Evolutionary conservation across 306 rosid genomes (phyloP).

Genomic region (Astragalus glycyphyllos): DNA sequence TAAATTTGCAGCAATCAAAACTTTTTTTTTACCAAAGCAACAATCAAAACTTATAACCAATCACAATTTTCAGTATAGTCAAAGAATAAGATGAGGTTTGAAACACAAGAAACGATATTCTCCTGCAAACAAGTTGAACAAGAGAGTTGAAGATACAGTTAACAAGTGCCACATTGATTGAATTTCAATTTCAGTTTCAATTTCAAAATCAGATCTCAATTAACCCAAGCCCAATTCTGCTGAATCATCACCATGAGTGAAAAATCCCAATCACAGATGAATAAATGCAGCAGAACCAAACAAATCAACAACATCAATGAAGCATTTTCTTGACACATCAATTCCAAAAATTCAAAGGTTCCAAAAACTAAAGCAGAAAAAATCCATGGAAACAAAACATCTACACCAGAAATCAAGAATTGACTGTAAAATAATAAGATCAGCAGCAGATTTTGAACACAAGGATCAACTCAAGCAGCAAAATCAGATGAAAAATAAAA

Average conservation of each 20-base stretch:
- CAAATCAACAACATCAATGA: conserved; percentile 32
- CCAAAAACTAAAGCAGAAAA: conserved; percentile 4
- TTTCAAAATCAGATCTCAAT: conserved; percentile 47
- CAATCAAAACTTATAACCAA: conserved; percentile 25
- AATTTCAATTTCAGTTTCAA: conserved; percentile 32
- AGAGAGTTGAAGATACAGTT: conserved; percentile 21
- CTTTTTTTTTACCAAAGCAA: too few species aligned
- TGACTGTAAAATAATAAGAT: too few species aligned
- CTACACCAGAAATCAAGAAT: too few species aligned
- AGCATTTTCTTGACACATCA: conserved; percentile 19
- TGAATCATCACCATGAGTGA: conserved; percentile 29
- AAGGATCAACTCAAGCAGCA: conserved; percentile 8
- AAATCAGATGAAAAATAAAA: background rate
- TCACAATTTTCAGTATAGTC: background rate
- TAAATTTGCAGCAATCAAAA: conserved; percentile 1
- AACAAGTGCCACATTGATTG: conserved; percentile 41
- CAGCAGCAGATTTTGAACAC: conserved; percentile 31
- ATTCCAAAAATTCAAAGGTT: conserved; percentile 21
- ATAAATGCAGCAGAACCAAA: conserved; percentile 38
- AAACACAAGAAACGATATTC: conserved; percentile 13
- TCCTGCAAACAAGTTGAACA: conserved; percentile 19
- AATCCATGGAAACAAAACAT: conserved; percentile 32
- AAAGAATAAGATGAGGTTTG: background rate
- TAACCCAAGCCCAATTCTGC: background rate
- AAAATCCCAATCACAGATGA: conserved; percentile 1